Evolutionary conservation across 2,329 filamentous ascomycete genomes (phyloP), one percentile per base, ranked within the genome.

Genomic region (Pseudofabraea citricarpa): DNA sequence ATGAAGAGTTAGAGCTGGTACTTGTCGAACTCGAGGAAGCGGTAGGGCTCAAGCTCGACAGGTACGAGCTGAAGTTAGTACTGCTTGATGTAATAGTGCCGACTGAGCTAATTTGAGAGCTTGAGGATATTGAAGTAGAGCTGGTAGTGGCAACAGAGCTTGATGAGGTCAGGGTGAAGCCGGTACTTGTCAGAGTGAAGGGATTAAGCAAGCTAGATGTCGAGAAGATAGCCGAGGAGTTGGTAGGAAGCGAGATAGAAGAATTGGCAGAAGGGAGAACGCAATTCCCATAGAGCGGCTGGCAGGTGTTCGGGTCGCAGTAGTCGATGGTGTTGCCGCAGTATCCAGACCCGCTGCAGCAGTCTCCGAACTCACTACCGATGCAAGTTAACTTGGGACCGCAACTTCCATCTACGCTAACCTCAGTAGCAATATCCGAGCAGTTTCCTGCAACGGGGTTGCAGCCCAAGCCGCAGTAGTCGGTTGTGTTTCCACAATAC

Each of bases 391-490:
- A n/a, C 13, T 31, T 12, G 16, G 27, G 27, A 31, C 27, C 27
- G 16, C 27, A 31, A 7, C 6, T 7, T 7, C 27, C 27, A 15
- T 31, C 27, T n/a, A 26, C 27, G n/a, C 33, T 21, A 13, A 36
- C 16, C 15, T 21, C 15, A 16, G 18, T 36, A 21, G 15, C 20
- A 45, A 13, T n/a, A 27, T 12, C 18, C 6, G 21, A 15, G 18
- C 50, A 50, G 7, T 24, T 35, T 10, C 56, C 56, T 35, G 44
- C 56, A 6, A 16, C 49, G 6, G 45, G 18, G 33, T 57, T 48
- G 36, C 57, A 60, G 2, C 55, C 56, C 10, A 45, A 42, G 13
- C 56, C 57, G 43, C 57, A 60, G 35, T 59, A 52, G 22, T 48
- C 52, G 5, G 40, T 13, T 20, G 53, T 42, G 21, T 36, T 41